These are phyloP conservation scores for Tricholoma saponaceum DNA, from an alignment of 768 basidiomycete species.

Conservation along the genomic window DNA sequence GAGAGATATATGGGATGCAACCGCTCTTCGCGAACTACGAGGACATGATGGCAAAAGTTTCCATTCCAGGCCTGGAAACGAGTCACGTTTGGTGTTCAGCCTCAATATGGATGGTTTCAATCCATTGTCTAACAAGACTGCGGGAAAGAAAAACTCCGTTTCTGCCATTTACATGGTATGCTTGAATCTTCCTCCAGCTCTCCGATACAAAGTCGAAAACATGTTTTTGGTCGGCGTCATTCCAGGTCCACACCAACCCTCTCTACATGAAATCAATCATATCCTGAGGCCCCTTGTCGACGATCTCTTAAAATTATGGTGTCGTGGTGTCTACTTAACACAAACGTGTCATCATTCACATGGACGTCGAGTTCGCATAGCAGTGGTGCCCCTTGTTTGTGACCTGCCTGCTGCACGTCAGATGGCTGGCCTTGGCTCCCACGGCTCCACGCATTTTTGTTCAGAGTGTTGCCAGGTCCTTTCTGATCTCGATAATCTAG, in stretches of 20 bases:
- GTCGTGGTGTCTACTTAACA: slow-evolving; percentile 24
- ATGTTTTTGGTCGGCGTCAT: slow-evolving; percentile 35
- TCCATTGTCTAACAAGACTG: neutral
- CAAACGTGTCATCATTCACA: slow-evolving; percentile 13
- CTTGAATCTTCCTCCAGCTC: slow-evolving; percentile 31
- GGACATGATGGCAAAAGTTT: slow-evolving; percentile 17
- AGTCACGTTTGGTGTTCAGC: neutral
- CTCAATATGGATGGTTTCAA: neutral
- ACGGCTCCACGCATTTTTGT: slow-evolving; percentile 14
- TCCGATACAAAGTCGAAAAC: slow-evolving; percentile 30
- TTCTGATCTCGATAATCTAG: slow-evolving; percentile 17
- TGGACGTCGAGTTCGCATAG: slow-evolving; percentile 25
- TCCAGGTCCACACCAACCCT: slow-evolving; percentile 36
- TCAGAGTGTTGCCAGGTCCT: slow-evolving; percentile 17
- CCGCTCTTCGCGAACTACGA: slow-evolving; percentile 19
- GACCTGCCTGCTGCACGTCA: slow-evolving; percentile 32
- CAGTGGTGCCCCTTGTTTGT: slow-evolving; percentile 28
- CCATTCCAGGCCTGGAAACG: neutral
- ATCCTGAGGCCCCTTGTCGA: slow-evolving; percentile 33
- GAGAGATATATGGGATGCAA: slow-evolving; percentile 24
- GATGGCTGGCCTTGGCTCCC: slow-evolving; percentile 20
- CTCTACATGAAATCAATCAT: slow-evolving; percentile 29
- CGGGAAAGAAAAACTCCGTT: neutral
- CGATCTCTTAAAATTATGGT: slow-evolving; percentile 30
- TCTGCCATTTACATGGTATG: slow-evolving; percentile 26